Evolutionary conservation across 2,329 filamentous ascomycete species (phyloP).

Genomic region (Cadophora luteo-olivacea): DNA sequence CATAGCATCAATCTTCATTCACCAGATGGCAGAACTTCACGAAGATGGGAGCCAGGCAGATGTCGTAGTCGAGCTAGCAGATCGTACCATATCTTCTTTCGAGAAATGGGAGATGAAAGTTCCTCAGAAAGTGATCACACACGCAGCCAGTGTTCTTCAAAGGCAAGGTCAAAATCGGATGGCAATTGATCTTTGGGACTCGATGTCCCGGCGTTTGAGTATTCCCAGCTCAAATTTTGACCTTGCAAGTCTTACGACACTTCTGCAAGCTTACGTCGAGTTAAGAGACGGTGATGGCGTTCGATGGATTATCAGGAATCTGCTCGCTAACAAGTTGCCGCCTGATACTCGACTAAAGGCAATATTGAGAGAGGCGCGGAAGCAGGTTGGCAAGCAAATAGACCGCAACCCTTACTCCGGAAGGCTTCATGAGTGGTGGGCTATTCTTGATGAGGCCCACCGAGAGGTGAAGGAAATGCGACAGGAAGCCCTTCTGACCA

Average conservation of each 20-base stretch:
- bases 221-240: constrained; percentile 28
- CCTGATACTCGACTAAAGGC: constrained; percentile 37
- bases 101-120: constrained; percentile 35
- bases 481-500: constrained; percentile 14
- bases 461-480: constrained; percentile 27
- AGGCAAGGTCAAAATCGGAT: constrained; percentile 26
- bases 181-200: constrained; percentile 42
- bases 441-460: constrained; percentile 29
- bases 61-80: constrained; percentile 23
- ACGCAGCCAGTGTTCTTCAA: constrained; percentile 39
- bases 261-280: constrained; percentile 40
- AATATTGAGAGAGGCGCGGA: constrained; percentile 33
- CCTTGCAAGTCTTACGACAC: constrained; percentile 38
- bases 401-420: constrained; percentile 11
- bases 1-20: constrained; percentile 36
- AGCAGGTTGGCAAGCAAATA: constrained; percentile 11
- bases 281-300: constrained; percentile 37
- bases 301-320: constrained; percentile 37
- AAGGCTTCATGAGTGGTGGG: constrained; percentile 23
- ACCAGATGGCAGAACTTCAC: constrained; percentile 34
- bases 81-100: constrained; percentile 31
- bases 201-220: constrained; percentile 32
- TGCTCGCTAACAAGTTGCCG: constrained; percentile 35
- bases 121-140: constrained; percentile 36
- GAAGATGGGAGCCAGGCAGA: constrained; percentile 13